Evolutionary conservation across 768 basidiomycete genomes (phyloP).

Genomic region (Gymnopilus dilepis): DNA sequence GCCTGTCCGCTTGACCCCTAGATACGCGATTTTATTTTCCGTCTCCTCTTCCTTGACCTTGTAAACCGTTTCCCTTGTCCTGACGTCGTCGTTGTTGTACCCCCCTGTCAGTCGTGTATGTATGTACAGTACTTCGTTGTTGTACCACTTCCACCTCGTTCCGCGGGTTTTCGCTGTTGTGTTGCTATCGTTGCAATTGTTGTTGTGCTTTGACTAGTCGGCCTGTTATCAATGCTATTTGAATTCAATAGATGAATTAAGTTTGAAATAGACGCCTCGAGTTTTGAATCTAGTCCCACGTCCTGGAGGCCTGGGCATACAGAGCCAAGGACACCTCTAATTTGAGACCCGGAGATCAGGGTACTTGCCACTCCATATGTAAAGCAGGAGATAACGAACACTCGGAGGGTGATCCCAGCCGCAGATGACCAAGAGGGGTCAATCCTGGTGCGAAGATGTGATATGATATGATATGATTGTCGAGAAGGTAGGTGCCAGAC

Average conservation of each 20-base stretch:
- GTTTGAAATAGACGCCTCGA: background rate
- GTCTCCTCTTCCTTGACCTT: background rate
- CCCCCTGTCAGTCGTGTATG: background rate
- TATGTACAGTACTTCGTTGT: too few species aligned
- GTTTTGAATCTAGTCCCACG: too few species aligned
- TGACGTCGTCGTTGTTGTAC: background rate
- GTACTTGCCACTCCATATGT: background rate
- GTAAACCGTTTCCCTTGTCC: background rate
- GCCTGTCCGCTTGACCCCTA: background rate
- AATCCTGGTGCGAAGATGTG: background rate
- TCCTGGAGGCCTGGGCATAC: too few species aligned
- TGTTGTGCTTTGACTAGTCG: background rate
- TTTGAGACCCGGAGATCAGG: background rate
- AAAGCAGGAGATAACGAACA: background rate
- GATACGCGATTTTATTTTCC: slow-evolving; percentile 6
- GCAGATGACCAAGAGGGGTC: background rate
- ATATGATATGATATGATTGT: too few species aligned
- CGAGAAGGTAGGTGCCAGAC: background rate
- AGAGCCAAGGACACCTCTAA: background rate
- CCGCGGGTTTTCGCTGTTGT: background rate
- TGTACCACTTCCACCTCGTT: slow-evolving; percentile 2
- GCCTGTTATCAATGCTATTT: slow-evolving; percentile 1
- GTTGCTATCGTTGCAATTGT: background rate
- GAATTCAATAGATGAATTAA: background rate
- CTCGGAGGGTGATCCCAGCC: background rate